Evolutionary conservation across 2,329 filamentous ascomycete species (phyloP), one percentile per base, ranked within the genome.

Genomic region (Sodiomyces alkalinus): DNA sequence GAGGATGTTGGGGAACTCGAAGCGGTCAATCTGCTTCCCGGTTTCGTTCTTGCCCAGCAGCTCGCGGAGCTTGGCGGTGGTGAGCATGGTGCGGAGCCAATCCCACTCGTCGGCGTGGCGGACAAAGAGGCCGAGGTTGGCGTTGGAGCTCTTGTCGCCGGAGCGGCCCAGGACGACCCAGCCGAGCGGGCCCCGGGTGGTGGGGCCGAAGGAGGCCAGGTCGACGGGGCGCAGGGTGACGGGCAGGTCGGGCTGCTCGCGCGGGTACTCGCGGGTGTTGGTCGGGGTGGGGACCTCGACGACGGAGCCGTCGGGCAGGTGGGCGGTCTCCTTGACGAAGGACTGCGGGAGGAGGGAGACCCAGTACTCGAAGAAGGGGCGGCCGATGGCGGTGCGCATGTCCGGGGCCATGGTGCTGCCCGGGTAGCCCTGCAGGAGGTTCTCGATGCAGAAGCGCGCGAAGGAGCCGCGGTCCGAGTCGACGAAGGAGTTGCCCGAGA

Each of bases 1-100:
- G 19, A 41, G 41, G 0, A 64, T 49, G 4, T 47, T 39, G 0
- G 51, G 46, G 28, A 65, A 57, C 41, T 64, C 60, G n/a, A 63
- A 55, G 7, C 62, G 41, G 39, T 64, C 60, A 4, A 64, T 45
- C 42, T 18, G 16, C 8, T n/a, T 25, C 15, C 23, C 23, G 8
- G 17, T 16, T 36, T 50, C 52, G 25, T 52, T 45, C 21, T 58
- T 49, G 6, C 19, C 26, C 14, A 28, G 10, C 18, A 28, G 18
- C 13, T 19, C 13, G 6, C 14, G 14, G 5, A 22, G 10, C 19
- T 28, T 13, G 7, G 7, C 17, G 6, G 19, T 22, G 11, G 16
- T 22, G 19, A 27, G 13, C 0, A 27, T 15, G 19, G 24, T 19
- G 5, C 29, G 17, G 10, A 31, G 20, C 29, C 29, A 31, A 17